Conservation (phyloP, 75 land plant genomes). For the Sequoiadendron giganteum region DNA sequence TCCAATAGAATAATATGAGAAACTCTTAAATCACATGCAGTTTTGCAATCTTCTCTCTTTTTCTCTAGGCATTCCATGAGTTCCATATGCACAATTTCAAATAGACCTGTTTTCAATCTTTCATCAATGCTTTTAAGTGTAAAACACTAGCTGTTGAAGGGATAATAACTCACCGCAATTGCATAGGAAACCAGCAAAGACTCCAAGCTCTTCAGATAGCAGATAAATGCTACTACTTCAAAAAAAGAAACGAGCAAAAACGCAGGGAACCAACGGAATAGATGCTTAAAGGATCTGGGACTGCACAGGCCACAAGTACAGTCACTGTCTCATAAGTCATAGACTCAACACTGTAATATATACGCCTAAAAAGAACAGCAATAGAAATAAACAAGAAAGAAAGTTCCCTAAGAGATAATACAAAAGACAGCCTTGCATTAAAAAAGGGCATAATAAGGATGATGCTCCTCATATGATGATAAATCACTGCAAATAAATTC, state of each 20-base stretch:
- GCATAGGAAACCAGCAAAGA: slow-evolving; percentile 40
- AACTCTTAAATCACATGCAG: background rate
- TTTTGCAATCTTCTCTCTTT: background rate
- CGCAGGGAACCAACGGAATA: slow-evolving; percentile 32
- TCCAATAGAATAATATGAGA: background rate
- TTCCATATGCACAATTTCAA: background rate
- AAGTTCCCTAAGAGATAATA: background rate
- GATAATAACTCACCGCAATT: slow-evolving; percentile 31
- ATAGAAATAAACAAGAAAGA: background rate
- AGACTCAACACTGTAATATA: too few relatives aligned
- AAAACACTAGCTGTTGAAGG: background rate
- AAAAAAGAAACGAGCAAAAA: slow-evolving; percentile 28
- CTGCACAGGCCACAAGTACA: slow-evolving; percentile 19
- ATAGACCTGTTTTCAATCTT: background rate
- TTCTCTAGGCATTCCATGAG: background rate
- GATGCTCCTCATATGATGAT: background rate
- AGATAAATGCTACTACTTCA: slow-evolving; percentile 34
- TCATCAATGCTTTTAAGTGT: background rate
- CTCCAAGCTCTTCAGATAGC: slow-evolving; percentile 50
- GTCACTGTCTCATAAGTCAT: background rate
- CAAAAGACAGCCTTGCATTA: background rate
- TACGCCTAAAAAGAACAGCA: background rate
- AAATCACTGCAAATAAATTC: background rate
- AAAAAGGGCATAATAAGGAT: background rate
- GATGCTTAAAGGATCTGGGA: slow-evolving; percentile 34